Conservation (phyloP, 2,329 filamentous ascomycete genomes). For the Juglanconis juglandina region DNA sequence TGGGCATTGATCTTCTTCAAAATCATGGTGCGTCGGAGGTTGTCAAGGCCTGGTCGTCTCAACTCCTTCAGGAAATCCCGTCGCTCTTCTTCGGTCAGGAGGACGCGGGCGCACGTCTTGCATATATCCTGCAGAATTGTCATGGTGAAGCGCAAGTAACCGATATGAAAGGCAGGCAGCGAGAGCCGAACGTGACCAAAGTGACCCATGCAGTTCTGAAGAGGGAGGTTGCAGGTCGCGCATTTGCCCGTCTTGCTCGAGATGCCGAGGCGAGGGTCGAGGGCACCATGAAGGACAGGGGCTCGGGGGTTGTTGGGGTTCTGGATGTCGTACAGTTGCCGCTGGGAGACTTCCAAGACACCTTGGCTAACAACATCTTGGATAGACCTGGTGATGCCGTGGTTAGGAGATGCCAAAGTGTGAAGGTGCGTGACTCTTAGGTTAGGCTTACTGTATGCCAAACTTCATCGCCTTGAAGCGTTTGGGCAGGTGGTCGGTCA, state of each 20-base stretch:
- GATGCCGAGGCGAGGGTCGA: constrained; percentile 84
- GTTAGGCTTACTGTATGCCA: constrained; percentile 71
- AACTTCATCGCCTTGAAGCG: constrained; percentile 92
- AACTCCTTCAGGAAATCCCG: constrained; percentile 75
- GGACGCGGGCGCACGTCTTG: constrained; percentile 84
- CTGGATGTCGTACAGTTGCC: constrained; percentile 87
- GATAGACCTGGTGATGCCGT: constrained; percentile 59
- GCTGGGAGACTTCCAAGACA: constrained; percentile 90
- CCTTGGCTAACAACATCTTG: constrained; percentile 95
- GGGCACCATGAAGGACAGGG: constrained; percentile 76
- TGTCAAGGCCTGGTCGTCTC: constrained; percentile 79
- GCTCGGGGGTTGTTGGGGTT: constrained; percentile 62
- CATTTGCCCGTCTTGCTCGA: constrained; percentile 80
- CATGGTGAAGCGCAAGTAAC: constrained; percentile 91
- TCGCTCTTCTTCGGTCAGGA: constrained; percentile 78
- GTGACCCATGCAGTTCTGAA: constrained; percentile 87
- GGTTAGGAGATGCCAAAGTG: constrained; percentile 5
- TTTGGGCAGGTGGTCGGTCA: constrained; percentile 84
- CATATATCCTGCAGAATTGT: constrained; percentile 92
- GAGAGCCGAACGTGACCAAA: constrained; percentile 92
- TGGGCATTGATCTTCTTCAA: constrained; percentile 86
- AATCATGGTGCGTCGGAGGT: constrained; percentile 76
- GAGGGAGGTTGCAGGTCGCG: constrained; percentile 74
- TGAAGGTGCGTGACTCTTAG: background rate
- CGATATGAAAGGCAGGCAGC: constrained; percentile 90